Evolutionary conservation across 345 rosid species (phyloP).

Genomic region (Brassica cretica): DNA sequence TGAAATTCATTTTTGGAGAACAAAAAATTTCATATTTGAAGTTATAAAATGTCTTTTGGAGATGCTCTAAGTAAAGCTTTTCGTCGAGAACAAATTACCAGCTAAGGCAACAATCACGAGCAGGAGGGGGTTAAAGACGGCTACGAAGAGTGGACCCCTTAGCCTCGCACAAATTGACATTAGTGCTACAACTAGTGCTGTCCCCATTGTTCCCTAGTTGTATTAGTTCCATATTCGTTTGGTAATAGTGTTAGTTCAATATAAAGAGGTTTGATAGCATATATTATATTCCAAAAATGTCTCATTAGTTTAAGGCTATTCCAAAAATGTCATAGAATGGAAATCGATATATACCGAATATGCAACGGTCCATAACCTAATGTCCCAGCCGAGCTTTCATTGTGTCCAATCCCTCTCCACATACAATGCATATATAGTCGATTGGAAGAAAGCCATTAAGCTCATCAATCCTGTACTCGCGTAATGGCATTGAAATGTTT

Average conservation of each 20-base stretch:
- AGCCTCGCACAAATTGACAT: constrained; percentile 33
- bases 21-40: too few species aligned
- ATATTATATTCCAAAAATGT: neutral
- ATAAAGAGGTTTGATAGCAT: neutral
- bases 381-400: constrained; percentile 64
- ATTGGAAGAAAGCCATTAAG: constrained; percentile 49
- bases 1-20: too few species aligned
- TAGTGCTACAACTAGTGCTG: constrained; percentile 40
- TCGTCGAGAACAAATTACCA: constrained; percentile 39
- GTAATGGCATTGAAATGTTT: constrained; percentile 48
- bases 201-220: constrained; percentile 42
- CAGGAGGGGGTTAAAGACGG: constrained; percentile 43
- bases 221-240: neutral
- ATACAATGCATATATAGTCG: constrained; percentile 41
- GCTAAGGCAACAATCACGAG: constrained; percentile 41
- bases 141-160: constrained; percentile 49
- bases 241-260: neutral
- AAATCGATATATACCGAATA: constrained; percentile 38
- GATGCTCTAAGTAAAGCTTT: constrained; percentile 34
- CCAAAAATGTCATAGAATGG: neutral
- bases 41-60: too few species aligned
- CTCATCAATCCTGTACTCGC: constrained; percentile 52
- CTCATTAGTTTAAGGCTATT: too few species aligned
- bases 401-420: constrained; percentile 48
- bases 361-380: constrained; percentile 45